Conservation (phyloP, 2,329 filamentous ascomycete genomes). For the Thelonectria rubi region DNA sequence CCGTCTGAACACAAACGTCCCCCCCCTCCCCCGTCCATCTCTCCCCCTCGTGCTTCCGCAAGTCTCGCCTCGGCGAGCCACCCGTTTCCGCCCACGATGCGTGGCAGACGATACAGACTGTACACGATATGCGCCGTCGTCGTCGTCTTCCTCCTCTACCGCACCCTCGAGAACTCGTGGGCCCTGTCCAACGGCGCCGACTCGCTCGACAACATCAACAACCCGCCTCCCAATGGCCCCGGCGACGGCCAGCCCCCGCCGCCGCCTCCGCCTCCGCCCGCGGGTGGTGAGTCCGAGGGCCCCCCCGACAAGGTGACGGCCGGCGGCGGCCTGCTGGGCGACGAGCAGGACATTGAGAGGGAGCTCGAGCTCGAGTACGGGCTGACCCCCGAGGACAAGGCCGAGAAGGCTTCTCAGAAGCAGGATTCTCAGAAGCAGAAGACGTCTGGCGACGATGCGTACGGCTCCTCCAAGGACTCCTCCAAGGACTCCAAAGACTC, state of each 20-base stretch:
- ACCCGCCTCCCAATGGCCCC: slow-evolving; percentile 22
- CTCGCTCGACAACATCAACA: slow-evolving; percentile 23
- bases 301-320: slow-evolving; percentile 22
- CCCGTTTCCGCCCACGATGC: slow-evolving; percentile 44
- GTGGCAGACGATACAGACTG: slow-evolving; percentile 71
- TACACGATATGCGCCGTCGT: slow-evolving; percentile 65
- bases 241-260: slow-evolving; percentile 15
- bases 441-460: neutral
- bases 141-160: slow-evolving; percentile 64
- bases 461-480: slow-evolving; percentile 18
- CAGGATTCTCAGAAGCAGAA: neutral
- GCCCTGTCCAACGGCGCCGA: slow-evolving; percentile 34
- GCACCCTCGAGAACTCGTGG: slow-evolving; percentile 55
- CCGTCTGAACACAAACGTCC: neutral
- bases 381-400: slow-evolving; percentile 13
- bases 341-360: slow-evolving; percentile 21
- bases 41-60: slow-evolving; percentile 2
- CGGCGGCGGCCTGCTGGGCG: slow-evolving; percentile 5
- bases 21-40: neutral
- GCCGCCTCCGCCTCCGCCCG: slow-evolving; percentile 22
- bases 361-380: slow-evolving; percentile 15
- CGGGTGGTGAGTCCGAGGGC: slow-evolving; percentile 22
- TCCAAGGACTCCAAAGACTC: slow-evolving; percentile 2
- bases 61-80: slow-evolving; percentile 42
- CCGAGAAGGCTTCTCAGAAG: neutral